Percentiles rank a stretch among this genome's conserved stretches.
Conservation (phyloP, 768 basidiomycete species). For the Suillus weaverae region DNA sequence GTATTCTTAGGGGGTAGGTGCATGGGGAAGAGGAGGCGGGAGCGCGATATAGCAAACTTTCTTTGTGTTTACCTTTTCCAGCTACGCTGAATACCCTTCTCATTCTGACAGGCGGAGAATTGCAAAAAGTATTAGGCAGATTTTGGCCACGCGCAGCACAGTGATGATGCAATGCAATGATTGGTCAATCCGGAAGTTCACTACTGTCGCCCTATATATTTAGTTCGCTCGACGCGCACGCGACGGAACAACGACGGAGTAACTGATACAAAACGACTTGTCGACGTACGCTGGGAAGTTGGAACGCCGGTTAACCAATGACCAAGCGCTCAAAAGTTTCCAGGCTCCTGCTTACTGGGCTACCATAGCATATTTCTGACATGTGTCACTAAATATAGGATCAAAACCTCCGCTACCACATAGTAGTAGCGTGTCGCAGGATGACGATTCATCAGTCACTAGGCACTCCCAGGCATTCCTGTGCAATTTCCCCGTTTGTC, state of each 20-base stretch:
- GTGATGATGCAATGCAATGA: neutral
- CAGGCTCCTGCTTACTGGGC: neutral
- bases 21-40: neutral
- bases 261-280: neutral
- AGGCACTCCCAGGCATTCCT: neutral
- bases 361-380: neutral
- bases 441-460: neutral
- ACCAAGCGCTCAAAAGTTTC: neutral
- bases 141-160: neutral
- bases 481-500: neutral
- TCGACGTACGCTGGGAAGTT: neutral
- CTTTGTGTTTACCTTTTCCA: neutral
- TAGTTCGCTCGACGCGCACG: neutral
- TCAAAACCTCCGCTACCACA: neutral
- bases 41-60: neutral
- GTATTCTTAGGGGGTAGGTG: constrained; percentile 58
- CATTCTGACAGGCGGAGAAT: neutral
- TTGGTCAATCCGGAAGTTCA: neutral
- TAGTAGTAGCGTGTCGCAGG: neutral
- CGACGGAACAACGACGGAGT: neutral
- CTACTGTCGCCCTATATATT: neutral
- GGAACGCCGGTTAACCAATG: neutral
- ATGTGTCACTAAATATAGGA: neutral
- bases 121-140: neutral
- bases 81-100: neutral